Percentiles rank a stretch among this genome's conserved stretches.
Conservation (phyloP, 208 protist species). For the Leishmania major region DNA sequence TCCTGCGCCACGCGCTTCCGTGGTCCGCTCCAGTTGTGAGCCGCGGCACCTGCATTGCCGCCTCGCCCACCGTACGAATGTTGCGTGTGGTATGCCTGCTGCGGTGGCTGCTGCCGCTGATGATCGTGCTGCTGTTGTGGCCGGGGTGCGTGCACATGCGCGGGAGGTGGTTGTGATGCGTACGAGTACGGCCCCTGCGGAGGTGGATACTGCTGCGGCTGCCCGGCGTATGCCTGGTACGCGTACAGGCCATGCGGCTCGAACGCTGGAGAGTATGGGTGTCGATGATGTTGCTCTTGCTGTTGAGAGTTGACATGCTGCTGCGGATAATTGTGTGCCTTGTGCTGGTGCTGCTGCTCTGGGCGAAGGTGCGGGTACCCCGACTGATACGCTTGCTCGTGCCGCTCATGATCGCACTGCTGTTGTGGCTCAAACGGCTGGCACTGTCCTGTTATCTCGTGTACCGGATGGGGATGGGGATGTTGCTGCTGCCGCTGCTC, state of each 20-base stretch:
- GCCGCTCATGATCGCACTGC: background rate
- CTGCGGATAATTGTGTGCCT: background rate
- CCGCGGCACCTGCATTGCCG: background rate
- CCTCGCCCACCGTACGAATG: background rate
- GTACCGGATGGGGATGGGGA: background rate
- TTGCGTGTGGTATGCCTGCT: background rate
- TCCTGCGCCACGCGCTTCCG: conserved; percentile 21
- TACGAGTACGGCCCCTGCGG: background rate
- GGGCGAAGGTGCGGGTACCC: background rate
- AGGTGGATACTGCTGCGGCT: background rate
- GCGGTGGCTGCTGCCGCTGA: conserved; percentile 6
- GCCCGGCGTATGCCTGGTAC: background rate
- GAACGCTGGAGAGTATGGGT: background rate
- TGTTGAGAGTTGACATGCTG: background rate
- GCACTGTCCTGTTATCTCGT: background rate
- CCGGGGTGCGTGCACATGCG: background rate
- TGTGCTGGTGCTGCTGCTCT: background rate
- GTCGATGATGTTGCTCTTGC: background rate
- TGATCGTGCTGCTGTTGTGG: conserved; percentile 3
- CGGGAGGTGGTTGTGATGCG: background rate
- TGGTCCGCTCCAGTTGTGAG: background rate
- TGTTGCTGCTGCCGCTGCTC: background rate
- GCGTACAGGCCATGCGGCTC: background rate
- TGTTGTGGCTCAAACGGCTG: background rate
- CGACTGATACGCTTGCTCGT: background rate